A percentile compares a stretch with the other conserved stretches of the same genome.
Evolutionary conservation across 1,284 basidiomycete species (phyloP).

Genomic region (Boletus mariae): DNA sequence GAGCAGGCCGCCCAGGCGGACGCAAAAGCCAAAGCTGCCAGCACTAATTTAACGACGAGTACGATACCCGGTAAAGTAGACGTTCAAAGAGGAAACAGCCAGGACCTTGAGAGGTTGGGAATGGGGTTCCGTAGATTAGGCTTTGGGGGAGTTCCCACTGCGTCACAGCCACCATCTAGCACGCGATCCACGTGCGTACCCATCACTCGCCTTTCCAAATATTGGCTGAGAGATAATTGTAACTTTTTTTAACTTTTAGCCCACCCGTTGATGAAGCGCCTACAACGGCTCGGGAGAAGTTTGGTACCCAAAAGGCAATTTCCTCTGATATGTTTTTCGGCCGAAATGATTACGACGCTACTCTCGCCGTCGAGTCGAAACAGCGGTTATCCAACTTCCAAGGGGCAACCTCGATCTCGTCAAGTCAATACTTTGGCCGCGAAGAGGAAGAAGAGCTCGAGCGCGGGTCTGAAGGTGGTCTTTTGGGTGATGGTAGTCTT

Average conservation of each 20-base stretch:
- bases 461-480: conserved; percentile 46
- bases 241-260: conserved; percentile 7
- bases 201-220: conserved; percentile 1
- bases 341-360: conserved; percentile 83
- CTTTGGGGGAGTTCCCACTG: conserved; percentile 76
- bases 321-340: conserved; percentile 99
- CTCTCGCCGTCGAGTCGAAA: conserved; percentile 73
- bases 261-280: conserved; percentile 58
- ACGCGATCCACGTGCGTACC: conserved; percentile 46
- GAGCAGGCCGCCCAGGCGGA: conserved; percentile 44
- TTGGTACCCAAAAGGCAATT: conserved; percentile 90
- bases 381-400: conserved; percentile 81
- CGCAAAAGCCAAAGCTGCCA: conserved; percentile 37
- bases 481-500: conserved; percentile 69
- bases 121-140: conserved; percentile 86
- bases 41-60: conserved; percentile 21
- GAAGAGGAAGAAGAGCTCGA: conserved; percentile 71
- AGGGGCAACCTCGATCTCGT: conserved; percentile 92
- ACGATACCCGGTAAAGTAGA: conserved; percentile 32
- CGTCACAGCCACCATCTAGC: conserved; percentile 43
- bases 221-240: conserved; percentile 1
- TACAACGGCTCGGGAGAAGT: conserved; percentile 85
- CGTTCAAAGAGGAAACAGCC: conserved; percentile 29
- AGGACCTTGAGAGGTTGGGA: conserved; percentile 61
- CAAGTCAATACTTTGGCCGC: conserved; percentile 92